phyloP scores from a whole-genome alignment of 208 protist species.

The Crithidia thermophila region DNA sequence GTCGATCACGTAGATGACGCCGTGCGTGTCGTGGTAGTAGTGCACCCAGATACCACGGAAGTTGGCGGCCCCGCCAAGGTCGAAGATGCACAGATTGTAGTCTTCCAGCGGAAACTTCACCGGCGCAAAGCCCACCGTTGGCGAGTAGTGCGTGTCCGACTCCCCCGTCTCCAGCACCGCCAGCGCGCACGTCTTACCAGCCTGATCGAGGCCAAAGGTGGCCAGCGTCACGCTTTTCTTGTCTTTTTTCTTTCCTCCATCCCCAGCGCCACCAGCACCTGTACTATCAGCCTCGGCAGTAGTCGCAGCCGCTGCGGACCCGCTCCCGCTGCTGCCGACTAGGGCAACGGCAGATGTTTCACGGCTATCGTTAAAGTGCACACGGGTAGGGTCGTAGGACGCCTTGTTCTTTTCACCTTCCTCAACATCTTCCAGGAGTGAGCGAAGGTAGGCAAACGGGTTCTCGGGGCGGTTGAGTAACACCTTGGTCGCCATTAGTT shows the following conservation, averaged over 20 bases:
- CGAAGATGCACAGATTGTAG: constrained; percentile 91
- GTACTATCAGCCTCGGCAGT: background rate
- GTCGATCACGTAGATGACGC: constrained; percentile 91
- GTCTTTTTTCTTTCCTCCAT: background rate
- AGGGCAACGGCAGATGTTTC: background rate
- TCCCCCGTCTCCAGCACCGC: constrained; percentile 96
- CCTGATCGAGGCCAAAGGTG: constrained; percentile 89
- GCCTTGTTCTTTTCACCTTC: constrained; percentile 74
- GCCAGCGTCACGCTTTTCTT: constrained; percentile 76
- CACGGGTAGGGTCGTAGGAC: constrained; percentile 81
- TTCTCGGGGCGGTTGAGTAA: constrained; percentile 88
- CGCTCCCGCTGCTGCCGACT: background rate
- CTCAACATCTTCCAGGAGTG: constrained; percentile 74
- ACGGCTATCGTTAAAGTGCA: constrained; percentile 44
- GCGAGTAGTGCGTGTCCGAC: constrained; percentile 90
- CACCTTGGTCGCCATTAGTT: constrained; percentile 88
- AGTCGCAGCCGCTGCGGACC: background rate
- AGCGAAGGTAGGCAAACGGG: constrained; percentile 84
- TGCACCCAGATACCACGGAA: constrained; percentile 93
- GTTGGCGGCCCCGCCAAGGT: constrained; percentile 88
- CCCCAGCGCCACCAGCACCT: background rate
- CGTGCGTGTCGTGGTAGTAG: constrained; percentile 93
- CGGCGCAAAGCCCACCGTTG: constrained; percentile 90
- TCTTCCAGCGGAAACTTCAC: constrained; percentile 86
- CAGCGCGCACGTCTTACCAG: constrained; percentile 99